These are phyloP conservation scores for Boletus reticuloceps DNA, from an alignment of 768 basidiomycete genomes.

Conservation along the genomic window DNA sequence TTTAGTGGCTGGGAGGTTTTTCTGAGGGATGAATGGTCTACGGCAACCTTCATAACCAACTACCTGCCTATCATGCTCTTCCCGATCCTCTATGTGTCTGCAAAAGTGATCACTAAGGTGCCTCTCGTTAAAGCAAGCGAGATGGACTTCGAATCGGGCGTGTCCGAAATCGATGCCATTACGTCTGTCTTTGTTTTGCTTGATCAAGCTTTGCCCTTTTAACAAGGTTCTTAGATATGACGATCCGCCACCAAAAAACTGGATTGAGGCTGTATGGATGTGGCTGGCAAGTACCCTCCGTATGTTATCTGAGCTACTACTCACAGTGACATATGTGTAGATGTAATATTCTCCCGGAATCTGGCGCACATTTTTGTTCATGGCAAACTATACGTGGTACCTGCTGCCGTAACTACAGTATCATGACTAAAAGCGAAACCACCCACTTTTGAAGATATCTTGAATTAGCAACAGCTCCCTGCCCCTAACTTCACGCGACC, in stretches of 20 bases:
- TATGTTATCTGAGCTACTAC: too few species aligned
- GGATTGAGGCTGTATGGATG: slow-evolving; percentile 14
- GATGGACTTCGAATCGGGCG: slow-evolving; percentile 19
- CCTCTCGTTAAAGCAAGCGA: slow-evolving; percentile 13
- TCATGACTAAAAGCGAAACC: too few species aligned
- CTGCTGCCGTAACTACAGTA: neutral
- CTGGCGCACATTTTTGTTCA: too few species aligned
- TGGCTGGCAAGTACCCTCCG: slow-evolving; percentile 15
- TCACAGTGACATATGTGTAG: too few species aligned
- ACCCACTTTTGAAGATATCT: neutral
- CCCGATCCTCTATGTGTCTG: slow-evolving; percentile 41
- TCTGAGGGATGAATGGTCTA: slow-evolving; percentile 33
- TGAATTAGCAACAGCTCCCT: neutral
- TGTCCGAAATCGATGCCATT: slow-evolving; percentile 16
- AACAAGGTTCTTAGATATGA: slow-evolving; percentile 10
- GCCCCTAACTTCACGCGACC: neutral
- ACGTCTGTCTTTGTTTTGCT: slow-evolving; percentile 9
- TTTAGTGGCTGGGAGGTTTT: slow-evolving; percentile 39
- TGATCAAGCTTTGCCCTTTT: neutral
- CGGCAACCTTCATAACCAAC: slow-evolving; percentile 37
- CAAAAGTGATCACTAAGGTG: slow-evolving; percentile 13
- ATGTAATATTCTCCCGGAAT: too few species aligned
- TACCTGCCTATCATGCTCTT: slow-evolving; percentile 41
- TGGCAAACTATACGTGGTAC: neutral
- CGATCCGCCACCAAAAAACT: slow-evolving; percentile 21